Evolutionary conservation across 1,139 yeast genomes (phyloP).

Genomic region (Sugiyamaella pinicola): DNA sequence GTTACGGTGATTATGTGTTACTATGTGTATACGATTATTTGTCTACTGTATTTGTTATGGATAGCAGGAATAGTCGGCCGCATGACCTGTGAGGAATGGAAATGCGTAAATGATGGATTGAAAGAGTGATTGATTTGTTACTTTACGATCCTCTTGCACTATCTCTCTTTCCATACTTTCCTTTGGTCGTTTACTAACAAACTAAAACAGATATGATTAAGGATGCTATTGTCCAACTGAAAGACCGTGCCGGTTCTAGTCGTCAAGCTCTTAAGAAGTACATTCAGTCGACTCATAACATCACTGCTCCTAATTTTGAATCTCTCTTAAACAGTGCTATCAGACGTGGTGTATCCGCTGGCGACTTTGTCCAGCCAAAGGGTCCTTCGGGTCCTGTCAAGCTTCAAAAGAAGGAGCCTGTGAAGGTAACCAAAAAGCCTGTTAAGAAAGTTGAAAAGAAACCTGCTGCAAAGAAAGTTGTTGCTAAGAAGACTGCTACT

Average conservation of each 20-base stretch:
- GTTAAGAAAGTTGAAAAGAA: constrained; percentile 18
- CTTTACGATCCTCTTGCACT: too few relatives aligned
- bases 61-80: not conserved
- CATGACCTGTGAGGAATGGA: not conserved
- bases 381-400: constrained; percentile 83
- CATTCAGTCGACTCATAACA: constrained; percentile 61
- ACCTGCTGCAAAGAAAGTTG: constrained; percentile 36
- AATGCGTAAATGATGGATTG: too few relatives aligned
- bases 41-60: constrained; percentile 1
- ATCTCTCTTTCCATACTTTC: too few relatives aligned
- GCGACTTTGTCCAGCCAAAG: constrained; percentile 82
- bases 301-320: constrained; percentile 68
- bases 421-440: constrained; percentile 31
- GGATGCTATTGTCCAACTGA: constrained; percentile 66
- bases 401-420: constrained; percentile 51
- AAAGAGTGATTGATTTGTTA: too few relatives aligned
- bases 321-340: constrained; percentile 75
- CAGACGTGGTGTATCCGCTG: constrained; percentile 77
- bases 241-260: constrained; percentile 81
- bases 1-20: not conserved
- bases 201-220: constrained; percentile 65
- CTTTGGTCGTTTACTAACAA: constrained; percentile 14
- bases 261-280: constrained; percentile 79
- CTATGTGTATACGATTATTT: not conserved
- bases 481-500: constrained; percentile 33